Evolutionary conservation across 1,284 basidiomycete species (phyloP).

Genomic region (Trichosporon ovoides): DNA sequence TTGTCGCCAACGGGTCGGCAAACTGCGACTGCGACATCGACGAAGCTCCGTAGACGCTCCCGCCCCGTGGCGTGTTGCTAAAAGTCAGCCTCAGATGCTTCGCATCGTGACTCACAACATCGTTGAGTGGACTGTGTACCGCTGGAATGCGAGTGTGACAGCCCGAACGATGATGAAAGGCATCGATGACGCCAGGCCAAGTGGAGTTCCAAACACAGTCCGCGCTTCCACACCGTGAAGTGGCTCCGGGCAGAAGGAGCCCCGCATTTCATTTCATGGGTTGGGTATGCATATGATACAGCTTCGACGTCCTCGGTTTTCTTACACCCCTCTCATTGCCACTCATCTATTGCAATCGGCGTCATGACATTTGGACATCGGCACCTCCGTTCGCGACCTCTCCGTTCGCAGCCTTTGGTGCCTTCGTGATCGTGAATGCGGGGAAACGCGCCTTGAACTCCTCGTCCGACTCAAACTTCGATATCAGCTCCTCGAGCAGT

Average conservation of each 20-base stretch:
- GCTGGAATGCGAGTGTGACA: neutral
- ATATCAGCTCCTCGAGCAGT: neutral
- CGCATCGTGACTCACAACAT: conserved; percentile 32
- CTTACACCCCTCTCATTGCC: neutral
- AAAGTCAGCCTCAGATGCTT: conserved; percentile 1
- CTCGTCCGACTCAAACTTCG: neutral
- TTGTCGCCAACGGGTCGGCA: conserved; percentile 37
- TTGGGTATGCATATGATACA: neutral
- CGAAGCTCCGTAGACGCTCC: conserved; percentile 13
- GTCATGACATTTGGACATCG: neutral
- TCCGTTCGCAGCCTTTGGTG: neutral
- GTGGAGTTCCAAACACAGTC: conserved; percentile 2
- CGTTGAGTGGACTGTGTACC: neutral
- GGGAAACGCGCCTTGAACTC: neutral
- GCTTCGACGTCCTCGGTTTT: neutral
- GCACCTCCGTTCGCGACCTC: neutral
- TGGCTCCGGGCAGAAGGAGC: neutral
- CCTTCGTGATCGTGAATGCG: neutral
- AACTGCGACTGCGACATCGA: conserved; percentile 12
- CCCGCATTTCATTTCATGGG: neutral
- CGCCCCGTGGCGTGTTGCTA: conserved; percentile 36
- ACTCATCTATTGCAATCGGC: neutral
- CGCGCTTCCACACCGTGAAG: neutral
- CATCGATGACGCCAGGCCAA: conserved; percentile 8
- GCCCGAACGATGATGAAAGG: neutral